Conservation (phyloP, 1,284 basidiomycete genomes). For the Rhodotorula mucilaginosa region DNA sequence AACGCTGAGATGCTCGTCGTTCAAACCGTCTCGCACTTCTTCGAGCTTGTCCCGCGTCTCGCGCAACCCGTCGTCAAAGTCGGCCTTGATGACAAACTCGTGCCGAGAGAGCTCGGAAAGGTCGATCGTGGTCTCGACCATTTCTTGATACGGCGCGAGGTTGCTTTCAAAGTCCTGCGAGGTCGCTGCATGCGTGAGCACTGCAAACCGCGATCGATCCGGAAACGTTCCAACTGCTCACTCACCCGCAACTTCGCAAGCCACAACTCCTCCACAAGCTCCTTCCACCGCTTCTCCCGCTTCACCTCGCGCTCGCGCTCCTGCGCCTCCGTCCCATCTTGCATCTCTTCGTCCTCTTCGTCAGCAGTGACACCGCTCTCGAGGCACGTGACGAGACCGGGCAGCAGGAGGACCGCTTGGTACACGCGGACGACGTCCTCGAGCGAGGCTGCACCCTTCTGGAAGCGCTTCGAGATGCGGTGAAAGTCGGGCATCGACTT, state of each 20-base stretch:
- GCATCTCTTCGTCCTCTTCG: slow-evolving; percentile 1
- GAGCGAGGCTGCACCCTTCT: slow-evolving; percentile 75
- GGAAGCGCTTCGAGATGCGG: slow-evolving; percentile 88
- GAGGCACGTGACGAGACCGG: slow-evolving; percentile 65
- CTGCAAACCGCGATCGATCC: not conserved
- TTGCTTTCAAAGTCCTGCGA: slow-evolving; percentile 62
- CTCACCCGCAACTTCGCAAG: slow-evolving; percentile 62
- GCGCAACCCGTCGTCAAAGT: slow-evolving; percentile 76
- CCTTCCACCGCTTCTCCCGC: slow-evolving; percentile 49
- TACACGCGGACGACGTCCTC: slow-evolving; percentile 97
- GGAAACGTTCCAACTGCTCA: slow-evolving; percentile 1
- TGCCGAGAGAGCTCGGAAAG: slow-evolving; percentile 77
- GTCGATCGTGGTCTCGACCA: slow-evolving; percentile 95
- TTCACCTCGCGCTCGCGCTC: not conserved
- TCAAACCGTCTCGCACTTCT: slow-evolving; percentile 73
- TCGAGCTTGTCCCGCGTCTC: slow-evolving; percentile 67
- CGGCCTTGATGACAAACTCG: slow-evolving; percentile 85
- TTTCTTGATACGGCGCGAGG: slow-evolving; percentile 77
- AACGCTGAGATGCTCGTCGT: slow-evolving; percentile 73
- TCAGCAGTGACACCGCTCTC: slow-evolving; percentile 52
- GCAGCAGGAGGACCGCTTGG: slow-evolving; percentile 78
- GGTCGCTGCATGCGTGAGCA: no score
- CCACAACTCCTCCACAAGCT: slow-evolving; percentile 67
- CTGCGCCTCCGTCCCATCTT: not conserved
- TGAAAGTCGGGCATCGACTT: slow-evolving; percentile 92